Base-by-base conservation (phyloP, 2,329 filamentous ascomycete species). In the Ilyonectria mors-panacis region DNA sequence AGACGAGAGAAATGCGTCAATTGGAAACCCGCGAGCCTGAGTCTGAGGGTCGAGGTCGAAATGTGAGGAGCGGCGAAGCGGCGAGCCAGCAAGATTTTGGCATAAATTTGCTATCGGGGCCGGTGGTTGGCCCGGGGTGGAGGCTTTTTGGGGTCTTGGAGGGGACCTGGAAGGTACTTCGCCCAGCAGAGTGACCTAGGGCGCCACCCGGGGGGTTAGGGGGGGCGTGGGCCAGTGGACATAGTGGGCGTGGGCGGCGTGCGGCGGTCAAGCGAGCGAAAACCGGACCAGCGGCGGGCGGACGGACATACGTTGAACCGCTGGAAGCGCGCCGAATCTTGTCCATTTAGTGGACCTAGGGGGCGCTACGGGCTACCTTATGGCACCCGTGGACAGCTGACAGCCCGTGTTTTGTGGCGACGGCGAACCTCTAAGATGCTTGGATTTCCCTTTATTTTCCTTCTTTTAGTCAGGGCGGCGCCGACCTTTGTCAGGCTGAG, bases 51-150 rank as follows among this genome's bases (percentile, higher is more conserved):
- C 59, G 51, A 62, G 30, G 50, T 35, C 53, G 28, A 57, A 51
- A 66, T 66, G 63, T 39, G 63, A 61, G 56, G 53, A 65, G 57
- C 58, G 57, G 63, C 58, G 58, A 59, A 60, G 58, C 63, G 63
- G 58, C 67, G 59, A 66, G 54, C 59, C 59, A 61, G 69, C 73
- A 73, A 75, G 73, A 73, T 72, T 70, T 69, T 70, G 70, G 75
- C 67, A 75, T 75, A 75, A 75, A 72, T 75, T 75, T 75, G 73
- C 71, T 75, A 74, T 68, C 66, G 70, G 66, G 68, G 50, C 73
- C 71, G 73, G 73, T 74, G 73, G 73, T 72, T 75, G 73, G 73
- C 72, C 71, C 73, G 70, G 73, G 73, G 64, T 63, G 56, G 63
- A 56, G 63, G 67, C 48, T 51, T 53, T 53, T 21, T 15, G 28